Percentiles rank a stretch among this genome's conserved stretches.
phyloP scores from a whole-genome alignment of 345 rosid species.

The Eucalyptus tenuipes region DNA sequence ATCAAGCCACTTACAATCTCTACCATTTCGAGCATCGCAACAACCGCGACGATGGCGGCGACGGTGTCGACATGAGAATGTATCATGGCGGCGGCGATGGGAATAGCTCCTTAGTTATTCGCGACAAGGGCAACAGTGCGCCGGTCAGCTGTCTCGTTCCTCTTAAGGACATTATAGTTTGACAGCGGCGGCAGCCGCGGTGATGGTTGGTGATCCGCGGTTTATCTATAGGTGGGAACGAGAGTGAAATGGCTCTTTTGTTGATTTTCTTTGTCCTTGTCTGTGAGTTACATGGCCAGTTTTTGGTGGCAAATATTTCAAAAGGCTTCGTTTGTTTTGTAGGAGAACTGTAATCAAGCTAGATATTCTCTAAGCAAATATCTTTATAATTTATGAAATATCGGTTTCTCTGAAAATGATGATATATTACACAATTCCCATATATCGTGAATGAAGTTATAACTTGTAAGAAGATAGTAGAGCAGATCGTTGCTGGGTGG shows the following conservation, averaged over 20 bases:
- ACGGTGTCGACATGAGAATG: neutral
- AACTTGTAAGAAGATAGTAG: neutral
- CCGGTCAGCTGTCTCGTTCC: neutral
- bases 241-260: neutral
- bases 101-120: neutral
- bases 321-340: neutral
- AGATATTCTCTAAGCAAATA: neutral
- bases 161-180: neutral
- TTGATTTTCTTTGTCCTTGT: neutral
- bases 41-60: neutral
- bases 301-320: neutral
- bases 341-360: neutral
- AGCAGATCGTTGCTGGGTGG: neutral
- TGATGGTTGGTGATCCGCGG: neutral
- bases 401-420: neutral
- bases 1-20: slow-evolving; percentile 11
- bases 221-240: neutral
- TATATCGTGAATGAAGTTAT: neutral
- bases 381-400: neutral
- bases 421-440: neutral
- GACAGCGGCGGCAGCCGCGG: neutral
- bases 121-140: neutral
- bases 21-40: slow-evolving; percentile 4
- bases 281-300: neutral
- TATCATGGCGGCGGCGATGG: neutral